Percentiles rank a stretch among this genome's conserved stretches.
phyloP scores from a whole-genome alignment of 2,329 filamentous ascomycete species.

The Zelopaecilomyces penicillatus region DNA sequence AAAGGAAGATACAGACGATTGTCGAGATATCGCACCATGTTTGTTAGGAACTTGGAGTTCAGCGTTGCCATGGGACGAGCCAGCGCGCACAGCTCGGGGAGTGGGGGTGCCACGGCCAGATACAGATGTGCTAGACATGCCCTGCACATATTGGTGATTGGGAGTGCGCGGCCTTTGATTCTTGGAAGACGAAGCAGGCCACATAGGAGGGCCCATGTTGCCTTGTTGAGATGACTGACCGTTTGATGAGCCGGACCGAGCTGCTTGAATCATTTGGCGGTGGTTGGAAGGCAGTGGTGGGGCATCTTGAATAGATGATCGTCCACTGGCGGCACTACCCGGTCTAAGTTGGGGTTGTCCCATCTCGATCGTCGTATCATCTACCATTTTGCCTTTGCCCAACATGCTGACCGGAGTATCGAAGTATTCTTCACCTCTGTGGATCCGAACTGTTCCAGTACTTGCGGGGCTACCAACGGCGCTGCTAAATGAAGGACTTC shows the following conservation, averaged over 20 bases:
- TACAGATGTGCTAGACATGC: conserved; percentile 37
- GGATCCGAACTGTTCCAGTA: conserved; percentile 33
- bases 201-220: conserved; percentile 74
- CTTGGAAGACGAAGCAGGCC: conserved; percentile 66
- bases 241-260: conserved; percentile 49
- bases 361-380: conserved; percentile 31
- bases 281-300: conserved; percentile 79
- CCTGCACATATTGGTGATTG: conserved; percentile 32
- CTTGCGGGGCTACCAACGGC: conserved; percentile 28
- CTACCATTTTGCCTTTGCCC: conserved; percentile 29
- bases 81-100: conserved; percentile 33
- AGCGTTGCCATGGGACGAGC: conserved; percentile 37
- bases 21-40: conserved; percentile 25
- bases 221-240: conserved; percentile 26
- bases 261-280: conserved; percentile 75
- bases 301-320: conserved; percentile 30
- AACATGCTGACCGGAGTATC: conserved; percentile 33
- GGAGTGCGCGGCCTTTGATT: conserved; percentile 51
- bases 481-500: conserved; percentile 26
- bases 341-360: conserved; percentile 44
- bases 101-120: conserved; percentile 53
- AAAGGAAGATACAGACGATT: conserved; percentile 91
- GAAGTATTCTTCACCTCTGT: conserved; percentile 38
- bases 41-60: conserved; percentile 42
- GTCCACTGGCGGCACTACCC: conserved; percentile 63